Evolutionary conservation across 768 basidiomycete species (phyloP).

Genomic region (Amanita inopinata): DNA sequence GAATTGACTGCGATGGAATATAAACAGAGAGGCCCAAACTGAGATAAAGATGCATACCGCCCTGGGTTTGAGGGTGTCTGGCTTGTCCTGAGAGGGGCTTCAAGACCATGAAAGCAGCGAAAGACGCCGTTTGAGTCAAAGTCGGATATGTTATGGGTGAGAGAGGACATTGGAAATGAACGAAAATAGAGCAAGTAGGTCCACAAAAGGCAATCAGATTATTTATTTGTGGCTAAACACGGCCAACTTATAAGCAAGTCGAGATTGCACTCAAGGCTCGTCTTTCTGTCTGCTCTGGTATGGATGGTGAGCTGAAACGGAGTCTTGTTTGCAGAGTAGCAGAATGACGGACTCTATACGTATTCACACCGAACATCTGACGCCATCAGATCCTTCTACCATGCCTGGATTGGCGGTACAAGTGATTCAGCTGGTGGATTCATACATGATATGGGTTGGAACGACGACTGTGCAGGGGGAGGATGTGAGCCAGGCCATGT

Average conservation of each 20-base stretch:
- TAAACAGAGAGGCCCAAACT: background rate
- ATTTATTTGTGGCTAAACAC: too few relatives aligned
- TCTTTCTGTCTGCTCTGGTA: too few relatives aligned
- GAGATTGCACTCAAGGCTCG: too few relatives aligned
- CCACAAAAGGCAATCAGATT: too few relatives aligned
- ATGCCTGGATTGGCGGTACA: slow-evolving; percentile 56
- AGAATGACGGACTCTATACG: slow-evolving; percentile 19
- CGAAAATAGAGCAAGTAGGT: too few relatives aligned
- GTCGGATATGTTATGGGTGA: too few relatives aligned
- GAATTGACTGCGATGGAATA: background rate
- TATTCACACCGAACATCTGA: slow-evolving; percentile 39
- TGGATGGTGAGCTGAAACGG: too few relatives aligned
- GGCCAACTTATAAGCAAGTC: too few relatives aligned
- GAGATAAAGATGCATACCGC: slow-evolving; percentile 22
- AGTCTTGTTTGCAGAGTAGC: background rate
- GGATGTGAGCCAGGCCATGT: slow-evolving; percentile 37
- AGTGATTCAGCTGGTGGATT: slow-evolving; percentile 54
- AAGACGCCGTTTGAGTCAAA: too few relatives aligned
- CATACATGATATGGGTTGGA: slow-evolving; percentile 81
- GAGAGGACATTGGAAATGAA: too few relatives aligned
- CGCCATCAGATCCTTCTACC: slow-evolving; percentile 37
- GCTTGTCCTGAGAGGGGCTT: too few relatives aligned
- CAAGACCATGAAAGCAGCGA: too few relatives aligned
- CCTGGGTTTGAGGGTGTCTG: slow-evolving; percentile 21
- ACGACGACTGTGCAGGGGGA: slow-evolving; percentile 37